Evolutionary conservation across 768 basidiomycete genomes (phyloP).

Genomic region (Suillus fuscotomentosus): DNA sequence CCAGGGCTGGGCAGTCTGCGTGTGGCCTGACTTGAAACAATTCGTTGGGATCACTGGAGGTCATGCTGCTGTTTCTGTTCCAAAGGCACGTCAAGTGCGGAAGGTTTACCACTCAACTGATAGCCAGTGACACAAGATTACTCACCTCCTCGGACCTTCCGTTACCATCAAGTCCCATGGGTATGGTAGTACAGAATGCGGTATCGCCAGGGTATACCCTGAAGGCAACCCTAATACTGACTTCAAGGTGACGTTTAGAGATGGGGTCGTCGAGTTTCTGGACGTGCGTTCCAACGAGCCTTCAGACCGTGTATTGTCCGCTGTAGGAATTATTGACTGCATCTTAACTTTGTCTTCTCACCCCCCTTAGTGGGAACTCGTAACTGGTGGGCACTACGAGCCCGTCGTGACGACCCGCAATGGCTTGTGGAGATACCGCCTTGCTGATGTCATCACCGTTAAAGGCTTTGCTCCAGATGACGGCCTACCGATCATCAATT

Average conservation of each 20-base stretch:
- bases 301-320: not conserved
- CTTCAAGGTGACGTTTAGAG: constrained; percentile 8
- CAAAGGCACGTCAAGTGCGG: not conserved
- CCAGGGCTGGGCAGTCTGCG: not conserved
- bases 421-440: constrained; percentile 8
- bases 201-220: constrained; percentile 4
- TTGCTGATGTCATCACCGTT: constrained; percentile 7
- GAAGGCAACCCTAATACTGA: constrained; percentile 4
- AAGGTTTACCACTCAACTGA: not conserved
- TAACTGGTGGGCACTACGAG: not conserved
- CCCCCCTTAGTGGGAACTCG: not conserved
- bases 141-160: constrained; percentile 3
- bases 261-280: constrained; percentile 11
- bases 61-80: not conserved
- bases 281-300: constrained; percentile 1
- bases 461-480: constrained; percentile 10
- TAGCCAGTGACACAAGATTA: not conserved
- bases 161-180: constrained; percentile 2
- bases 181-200: not conserved
- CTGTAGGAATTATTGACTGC: constrained; percentile 1
- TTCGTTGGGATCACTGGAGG: constrained; percentile 5
- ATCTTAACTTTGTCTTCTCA: not conserved
- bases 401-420: not conserved
- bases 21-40: constrained; percentile 4
- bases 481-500: constrained; percentile 7